Base-by-base conservation (phyloP, 208 protist species). In the Acanthamoeba lugdunensis region DNA sequence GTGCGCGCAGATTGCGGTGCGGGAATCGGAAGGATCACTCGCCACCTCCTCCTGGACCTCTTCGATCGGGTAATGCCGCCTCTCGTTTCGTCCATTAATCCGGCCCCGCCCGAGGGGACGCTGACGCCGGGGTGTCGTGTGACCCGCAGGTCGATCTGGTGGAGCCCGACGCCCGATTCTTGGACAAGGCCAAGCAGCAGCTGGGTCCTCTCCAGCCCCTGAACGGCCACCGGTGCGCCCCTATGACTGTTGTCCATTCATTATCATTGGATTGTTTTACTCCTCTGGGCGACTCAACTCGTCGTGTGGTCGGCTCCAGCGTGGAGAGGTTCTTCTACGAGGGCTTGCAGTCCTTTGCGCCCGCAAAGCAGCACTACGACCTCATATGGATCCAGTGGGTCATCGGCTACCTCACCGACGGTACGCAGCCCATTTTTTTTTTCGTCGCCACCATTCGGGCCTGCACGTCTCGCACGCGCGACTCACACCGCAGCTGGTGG, bases 311-410 rank as follows among this genome's bases (percentile, higher is more conserved):
- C 45, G 45, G 45, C 45, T 28, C 23, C 37, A 96, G 82, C 73
- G 90, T 96, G 37, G 69, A 91, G 41, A 82, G 93, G 41, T 96
- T 90, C 71, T 96, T 95, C 69, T 63, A 56, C 33, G 28, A 91
- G 28, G 90, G 91, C 50, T 52, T 96, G 58, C 94, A 96, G 88
- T 69, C 91, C 41, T 95, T 95, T 65, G 58, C 63, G 6, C 94
- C 94, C 37, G 30, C 21, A 48, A 73, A 71, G n/a, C 8, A 58
- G 4, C 33, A 77, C 25, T 96, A 96, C 73, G 96, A 96, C 91
- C 71, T 95, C 50, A 92, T 96, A 45, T 96, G 96, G 96, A 93
- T 96, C 23, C 96, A 96, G 77, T 96, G 96, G 96, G 96, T 96
- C 28, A 95, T 96, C 41, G 92, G 89, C 71, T 95, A 96, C 73